Conservation (phyloP, 108 stramenopile genomes). For the Cyclotella baltica region DNA sequence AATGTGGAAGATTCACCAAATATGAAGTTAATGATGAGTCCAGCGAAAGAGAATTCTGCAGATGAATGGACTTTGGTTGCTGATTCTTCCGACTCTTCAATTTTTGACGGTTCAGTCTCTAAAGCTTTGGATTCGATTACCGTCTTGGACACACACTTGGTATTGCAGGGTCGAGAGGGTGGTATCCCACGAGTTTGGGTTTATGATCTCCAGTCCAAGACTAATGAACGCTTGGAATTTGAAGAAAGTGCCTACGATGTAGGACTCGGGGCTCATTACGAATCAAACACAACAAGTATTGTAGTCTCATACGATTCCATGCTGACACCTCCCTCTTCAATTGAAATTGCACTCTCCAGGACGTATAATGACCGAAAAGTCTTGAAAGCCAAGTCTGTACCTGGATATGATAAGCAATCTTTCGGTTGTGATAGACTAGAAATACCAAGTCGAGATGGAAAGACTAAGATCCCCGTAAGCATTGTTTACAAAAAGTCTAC, state of each 20-base stretch:
- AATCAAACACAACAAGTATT: slow-evolving; percentile 70
- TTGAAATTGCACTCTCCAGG: slow-evolving; percentile 62
- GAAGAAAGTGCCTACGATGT: slow-evolving; percentile 84
- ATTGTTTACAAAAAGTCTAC: slow-evolving; percentile 83
- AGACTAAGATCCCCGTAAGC: slow-evolving; percentile 79
- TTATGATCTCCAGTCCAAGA: slow-evolving; percentile 32
- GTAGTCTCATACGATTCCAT: slow-evolving; percentile 85
- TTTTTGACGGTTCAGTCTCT: slow-evolving; percentile 69
- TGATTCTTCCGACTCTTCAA: slow-evolving; percentile 27
- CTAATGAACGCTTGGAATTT: slow-evolving; percentile 54
- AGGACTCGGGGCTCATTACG: slow-evolving; percentile 64
- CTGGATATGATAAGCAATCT: slow-evolving; percentile 76
- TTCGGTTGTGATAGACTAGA: slow-evolving; percentile 80
- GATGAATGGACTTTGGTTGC: slow-evolving; percentile 59
- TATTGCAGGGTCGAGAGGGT: slow-evolving; percentile 62
- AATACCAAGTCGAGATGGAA: slow-evolving; percentile 79
- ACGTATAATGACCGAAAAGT: slow-evolving; percentile 56
- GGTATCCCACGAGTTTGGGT: slow-evolving; percentile 77
- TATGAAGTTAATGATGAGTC: slow-evolving; percentile 69
- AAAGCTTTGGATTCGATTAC: slow-evolving; percentile 57
- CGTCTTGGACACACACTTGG: slow-evolving; percentile 62
- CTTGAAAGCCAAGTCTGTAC: slow-evolving; percentile 82
- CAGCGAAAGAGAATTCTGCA: slow-evolving; percentile 55
- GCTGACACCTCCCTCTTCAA: slow-evolving; percentile 70
- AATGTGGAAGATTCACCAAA: slow-evolving; percentile 77